Evolutionary conservation across 306 rosid species (phyloP).

Genomic region (Geum urbanum): DNA sequence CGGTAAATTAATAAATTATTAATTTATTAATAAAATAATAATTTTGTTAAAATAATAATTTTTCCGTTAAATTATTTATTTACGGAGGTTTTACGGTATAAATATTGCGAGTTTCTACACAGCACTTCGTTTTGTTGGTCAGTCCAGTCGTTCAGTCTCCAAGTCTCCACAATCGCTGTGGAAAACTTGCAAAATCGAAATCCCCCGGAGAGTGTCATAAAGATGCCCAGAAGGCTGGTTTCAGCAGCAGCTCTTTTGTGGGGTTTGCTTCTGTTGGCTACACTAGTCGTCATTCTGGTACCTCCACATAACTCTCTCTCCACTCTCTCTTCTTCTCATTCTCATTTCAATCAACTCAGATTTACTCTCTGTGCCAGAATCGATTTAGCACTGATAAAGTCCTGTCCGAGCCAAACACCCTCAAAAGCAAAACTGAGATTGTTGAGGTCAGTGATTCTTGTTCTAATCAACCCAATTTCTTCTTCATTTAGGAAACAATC

Average conservation of each 20-base stretch:
- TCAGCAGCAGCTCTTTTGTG: constrained; percentile 35
- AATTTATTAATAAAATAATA: too few relatives aligned
- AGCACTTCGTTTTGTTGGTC: neutral
- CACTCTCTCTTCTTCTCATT: neutral
- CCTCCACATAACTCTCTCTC: neutral
- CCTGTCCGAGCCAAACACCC: constrained; percentile 3
- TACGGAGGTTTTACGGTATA: too few relatives aligned
- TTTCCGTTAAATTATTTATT: too few relatives aligned
- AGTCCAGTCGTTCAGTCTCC: neutral
- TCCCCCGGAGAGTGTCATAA: neutral
- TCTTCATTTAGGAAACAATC: constrained; percentile 1
- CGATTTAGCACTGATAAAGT: constrained; percentile 26
- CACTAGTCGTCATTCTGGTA: constrained; percentile 40
- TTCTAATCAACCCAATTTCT: neutral
- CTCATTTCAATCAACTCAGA: neutral
- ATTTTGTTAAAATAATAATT: too few relatives aligned
- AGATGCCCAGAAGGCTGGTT: constrained; percentile 27
- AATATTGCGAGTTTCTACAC: neutral
- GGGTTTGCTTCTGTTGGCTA: constrained; percentile 38
- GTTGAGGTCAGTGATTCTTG: constrained; percentile 16
- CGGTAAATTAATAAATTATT: too few relatives aligned
- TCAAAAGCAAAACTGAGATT: constrained; percentile 15
- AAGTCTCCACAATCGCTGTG: constrained; percentile 2
- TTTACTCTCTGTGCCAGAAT: constrained; percentile 12
- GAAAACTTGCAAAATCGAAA: neutral